Percentiles rank a stretch among this genome's conserved stretches.
Conservation (phyloP, 2,329 filamentous ascomycete species). For the Emmonsia crescens region DNA sequence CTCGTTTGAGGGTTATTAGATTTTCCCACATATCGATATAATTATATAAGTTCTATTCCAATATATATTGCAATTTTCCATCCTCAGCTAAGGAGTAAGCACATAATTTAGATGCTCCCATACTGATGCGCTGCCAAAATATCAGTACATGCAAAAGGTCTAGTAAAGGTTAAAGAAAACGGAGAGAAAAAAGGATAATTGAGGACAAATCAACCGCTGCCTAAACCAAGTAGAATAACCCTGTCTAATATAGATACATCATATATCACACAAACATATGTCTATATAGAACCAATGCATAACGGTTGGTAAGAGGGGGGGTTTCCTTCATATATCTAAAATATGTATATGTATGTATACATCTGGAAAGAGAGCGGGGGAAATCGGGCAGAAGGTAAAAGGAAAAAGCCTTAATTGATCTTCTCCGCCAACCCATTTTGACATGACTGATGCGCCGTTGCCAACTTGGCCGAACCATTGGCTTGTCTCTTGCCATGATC, state of each 20-base stretch:
- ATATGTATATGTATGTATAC: background rate
- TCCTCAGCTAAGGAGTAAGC: background rate
- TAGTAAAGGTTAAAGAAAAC: background rate
- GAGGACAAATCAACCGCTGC: background rate
- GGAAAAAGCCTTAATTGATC: background rate
- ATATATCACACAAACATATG: background rate
- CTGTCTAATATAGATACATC: background rate
- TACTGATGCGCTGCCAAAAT: background rate
- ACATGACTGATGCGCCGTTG: background rate
- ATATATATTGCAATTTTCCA: background rate
- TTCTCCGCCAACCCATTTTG: conserved; percentile 22
- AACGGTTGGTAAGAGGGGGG: background rate
- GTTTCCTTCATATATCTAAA: background rate
- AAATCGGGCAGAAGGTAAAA: background rate
- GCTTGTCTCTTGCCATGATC: background rate
- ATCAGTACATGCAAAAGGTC: background rate
- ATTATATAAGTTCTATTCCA: background rate
- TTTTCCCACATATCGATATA: background rate
- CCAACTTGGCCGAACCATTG: background rate
- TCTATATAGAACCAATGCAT: background rate
- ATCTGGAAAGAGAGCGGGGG: background rate
- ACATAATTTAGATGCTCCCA: background rate
- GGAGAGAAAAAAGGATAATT: background rate
- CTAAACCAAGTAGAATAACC: background rate
- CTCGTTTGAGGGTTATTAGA: background rate